Evolutionary conservation across 2,329 filamentous ascomycete species (phyloP), one percentile per base, ranked within the genome.

Genomic region (Chaetothyriales sp.): DNA sequence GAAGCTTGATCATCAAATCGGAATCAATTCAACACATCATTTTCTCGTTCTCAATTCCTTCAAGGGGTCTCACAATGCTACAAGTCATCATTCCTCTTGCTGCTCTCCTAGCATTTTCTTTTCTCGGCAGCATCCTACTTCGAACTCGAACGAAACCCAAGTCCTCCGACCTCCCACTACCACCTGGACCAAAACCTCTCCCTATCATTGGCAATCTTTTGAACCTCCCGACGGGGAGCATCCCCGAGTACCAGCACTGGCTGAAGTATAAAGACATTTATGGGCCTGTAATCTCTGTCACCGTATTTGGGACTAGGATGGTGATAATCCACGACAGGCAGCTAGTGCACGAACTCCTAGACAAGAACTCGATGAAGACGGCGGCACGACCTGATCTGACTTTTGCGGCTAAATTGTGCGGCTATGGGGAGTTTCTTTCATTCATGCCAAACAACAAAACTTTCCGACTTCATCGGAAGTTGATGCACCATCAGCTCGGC

Each of bases 181-280:
- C 63, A 1, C 75, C 75, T 1, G 76, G 76, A 0, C 76, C 75
- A 0, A 73, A 65, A 39, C 66, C 66, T 0, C 58, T 71, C 5
- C 72, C 73, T 0, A 12, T 78, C 0, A 26, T 78, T 3, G 75
- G 75, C 3, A 78, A 77, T 55, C 54, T 77, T 15, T 53, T 57
- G 1, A 73, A 77, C 53, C 60, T 78, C 9, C 74, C 74, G 0
- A 60, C 65, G 0, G 51, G 62, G 7, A 65, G 63, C 0, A 55
- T 55, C 42, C 64, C 63, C 7, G 70, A 72, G 48, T 69, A 62
- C 58, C 53, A 65, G 18, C 69, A 73, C 49, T 73, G 70, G 70
- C 50, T 68, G 1, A 62, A 72, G 44, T 65, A 70, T 53, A 72
- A 71, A 55, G 64, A 69, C 10, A 49, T 62, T 3, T 69, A 70